These are phyloP conservation scores for Aeminium ludgeri DNA, from an alignment of 495 filamentous ascomycete species.

Conservation along the genomic window DNA sequence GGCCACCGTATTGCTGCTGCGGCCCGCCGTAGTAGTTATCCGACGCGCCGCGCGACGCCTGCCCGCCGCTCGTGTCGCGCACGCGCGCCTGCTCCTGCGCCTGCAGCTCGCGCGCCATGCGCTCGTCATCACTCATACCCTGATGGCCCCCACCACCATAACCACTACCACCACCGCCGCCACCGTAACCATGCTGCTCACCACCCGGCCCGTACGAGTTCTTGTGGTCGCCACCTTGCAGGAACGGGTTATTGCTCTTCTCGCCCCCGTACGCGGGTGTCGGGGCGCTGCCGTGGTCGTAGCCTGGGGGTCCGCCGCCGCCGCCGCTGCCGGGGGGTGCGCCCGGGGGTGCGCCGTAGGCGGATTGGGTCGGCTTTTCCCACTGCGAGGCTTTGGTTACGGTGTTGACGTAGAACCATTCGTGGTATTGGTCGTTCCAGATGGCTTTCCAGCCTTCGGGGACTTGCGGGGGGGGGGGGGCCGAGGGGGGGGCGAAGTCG, in stretches of 20 bases:
- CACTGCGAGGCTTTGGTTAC: conserved; percentile 77
- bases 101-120: conserved; percentile 59
- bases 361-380: conserved; percentile 54
- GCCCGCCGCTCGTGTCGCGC: conserved; percentile 15
- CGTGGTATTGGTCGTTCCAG: conserved; percentile 42
- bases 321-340: no score
- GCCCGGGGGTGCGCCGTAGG: conserved; percentile 24
- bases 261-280: conserved; percentile 35
- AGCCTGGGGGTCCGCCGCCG: no score
- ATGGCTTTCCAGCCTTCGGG: conserved; percentile 79
- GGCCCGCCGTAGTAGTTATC: conserved; percentile 30
- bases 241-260: conserved; percentile 45
- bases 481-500: conserved; percentile 50
- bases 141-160: no score
- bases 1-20: background rate
- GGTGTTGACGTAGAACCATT: conserved; percentile 73
- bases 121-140: conserved; percentile 49
- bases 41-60: conserved; percentile 28
- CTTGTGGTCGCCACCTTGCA: no score
- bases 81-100: conserved; percentile 61
- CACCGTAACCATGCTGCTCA: conserved; percentile 2
- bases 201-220: no score
- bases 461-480: conserved; percentile 72
- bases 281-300: conserved; percentile 29
- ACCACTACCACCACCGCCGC: no score